Evolutionary conservation across 2,329 filamentous ascomycete species (phyloP).

Genomic region (Fusarium miscanthi): DNA sequence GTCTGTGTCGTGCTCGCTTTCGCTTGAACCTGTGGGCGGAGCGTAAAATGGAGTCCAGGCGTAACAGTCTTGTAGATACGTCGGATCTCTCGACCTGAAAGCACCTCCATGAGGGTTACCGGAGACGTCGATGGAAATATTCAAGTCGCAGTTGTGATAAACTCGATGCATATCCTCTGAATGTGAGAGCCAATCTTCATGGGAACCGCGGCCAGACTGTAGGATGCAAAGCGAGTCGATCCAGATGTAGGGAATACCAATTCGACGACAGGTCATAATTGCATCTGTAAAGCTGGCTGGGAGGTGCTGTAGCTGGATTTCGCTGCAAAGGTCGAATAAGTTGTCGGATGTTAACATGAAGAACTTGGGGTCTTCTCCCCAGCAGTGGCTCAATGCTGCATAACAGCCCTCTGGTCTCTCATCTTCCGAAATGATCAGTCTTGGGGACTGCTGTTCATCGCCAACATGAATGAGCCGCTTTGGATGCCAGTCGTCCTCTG

Average conservation of each 20-base stretch:
- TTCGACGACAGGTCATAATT: neutral
- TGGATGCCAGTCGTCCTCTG: neutral
- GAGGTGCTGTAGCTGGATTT: neutral
- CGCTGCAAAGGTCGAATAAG: neutral
- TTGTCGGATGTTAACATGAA: neutral
- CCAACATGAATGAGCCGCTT: neutral
- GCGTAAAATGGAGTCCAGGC: neutral
- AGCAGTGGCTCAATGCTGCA: neutral
- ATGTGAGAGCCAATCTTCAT: neutral
- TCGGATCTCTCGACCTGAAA: neutral
- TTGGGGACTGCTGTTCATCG: neutral
- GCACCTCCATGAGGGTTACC: neutral
- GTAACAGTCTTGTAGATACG: neutral
- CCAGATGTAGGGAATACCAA: neutral
- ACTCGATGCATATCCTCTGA: neutral
- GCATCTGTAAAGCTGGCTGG: neutral
- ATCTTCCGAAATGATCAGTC: neutral
- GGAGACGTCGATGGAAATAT: neutral
- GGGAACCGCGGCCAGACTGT: neutral
- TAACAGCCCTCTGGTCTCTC: neutral
- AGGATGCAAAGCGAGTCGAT: slow-evolving; percentile 12
- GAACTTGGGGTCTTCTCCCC: neutral
- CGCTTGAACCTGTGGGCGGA: neutral
- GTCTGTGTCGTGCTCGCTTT: too few relatives aligned
- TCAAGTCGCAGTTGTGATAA: neutral